Percentiles rank a stretch among this genome's conserved stretches.
These are phyloP conservation scores for Auriscalpium orientale DNA, from an alignment of 768 basidiomycete genomes.

Conservation along the genomic window DNA sequence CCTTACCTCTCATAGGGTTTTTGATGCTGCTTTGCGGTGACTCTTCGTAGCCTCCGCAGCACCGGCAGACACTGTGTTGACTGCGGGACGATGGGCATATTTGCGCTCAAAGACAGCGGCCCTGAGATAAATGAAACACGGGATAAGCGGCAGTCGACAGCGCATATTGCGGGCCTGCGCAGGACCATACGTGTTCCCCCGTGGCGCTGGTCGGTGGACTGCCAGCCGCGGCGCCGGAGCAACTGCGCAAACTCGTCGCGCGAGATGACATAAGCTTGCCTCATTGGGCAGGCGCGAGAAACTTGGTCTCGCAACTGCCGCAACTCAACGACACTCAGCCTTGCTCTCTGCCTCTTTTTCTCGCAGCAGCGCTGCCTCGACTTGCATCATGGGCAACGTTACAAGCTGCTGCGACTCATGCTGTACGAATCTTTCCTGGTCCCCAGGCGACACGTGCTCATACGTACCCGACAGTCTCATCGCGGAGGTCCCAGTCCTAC, in stretches of 20 bases:
- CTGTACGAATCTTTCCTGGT: conserved; percentile 39
- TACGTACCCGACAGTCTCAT: conserved; percentile 45
- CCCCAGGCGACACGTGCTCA: conserved; percentile 7
- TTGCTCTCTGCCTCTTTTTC: conserved; percentile 2
- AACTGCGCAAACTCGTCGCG: background rate
- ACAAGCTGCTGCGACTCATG: conserved; percentile 80
- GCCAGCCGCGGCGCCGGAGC: too few relatives aligned
- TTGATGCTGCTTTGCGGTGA: background rate
- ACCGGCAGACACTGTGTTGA: background rate
- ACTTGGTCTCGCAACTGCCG: background rate
- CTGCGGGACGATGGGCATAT: background rate
- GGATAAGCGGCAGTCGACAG: background rate
- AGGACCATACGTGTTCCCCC: background rate
- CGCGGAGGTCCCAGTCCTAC: conserved; percentile 79
- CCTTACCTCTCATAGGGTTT: background rate
- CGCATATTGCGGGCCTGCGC: background rate
- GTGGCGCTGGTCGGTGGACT: background rate
- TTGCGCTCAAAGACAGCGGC: background rate
- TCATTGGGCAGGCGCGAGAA: background rate
- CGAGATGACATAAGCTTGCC: background rate
- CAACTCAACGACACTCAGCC: background rate
- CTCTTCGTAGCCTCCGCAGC: background rate
- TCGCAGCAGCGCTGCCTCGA: background rate
- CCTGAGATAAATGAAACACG: background rate
- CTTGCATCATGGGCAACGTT: conserved; percentile 56